These are phyloP conservation scores for Trichoderma koningii DNA, from an alignment of 2,329 filamentous ascomycete species.

Conservation along the genomic window DNA sequence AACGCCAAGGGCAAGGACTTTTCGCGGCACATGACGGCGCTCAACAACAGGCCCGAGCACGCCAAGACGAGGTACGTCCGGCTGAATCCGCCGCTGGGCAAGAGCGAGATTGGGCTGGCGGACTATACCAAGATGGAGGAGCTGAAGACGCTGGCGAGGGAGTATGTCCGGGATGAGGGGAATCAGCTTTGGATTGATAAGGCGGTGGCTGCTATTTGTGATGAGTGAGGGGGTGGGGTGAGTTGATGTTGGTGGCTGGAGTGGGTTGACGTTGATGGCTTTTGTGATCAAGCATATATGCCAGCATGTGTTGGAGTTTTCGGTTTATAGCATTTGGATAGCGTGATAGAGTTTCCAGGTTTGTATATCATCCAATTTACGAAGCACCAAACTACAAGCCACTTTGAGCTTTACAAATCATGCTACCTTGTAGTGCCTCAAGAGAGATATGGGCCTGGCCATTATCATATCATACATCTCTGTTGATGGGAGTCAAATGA, in stretches of 20 bases:
- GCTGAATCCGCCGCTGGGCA: conserved; percentile 5
- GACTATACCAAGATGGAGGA: conserved; percentile 22
- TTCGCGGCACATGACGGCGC: conserved; percentile 17
- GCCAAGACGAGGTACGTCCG: conserved; percentile 4
- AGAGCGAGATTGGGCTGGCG: conserved; percentile 8
- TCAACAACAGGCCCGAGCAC: conserved; percentile 9
- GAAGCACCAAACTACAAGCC: too few species aligned
- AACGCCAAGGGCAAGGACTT: conserved; percentile 24
- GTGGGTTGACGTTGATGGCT: too few species aligned
- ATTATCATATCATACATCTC: too few species aligned
- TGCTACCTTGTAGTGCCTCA: too few species aligned
- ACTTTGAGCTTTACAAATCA: too few species aligned
- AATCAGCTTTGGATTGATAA: conserved; percentile 18
- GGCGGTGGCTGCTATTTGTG: conserved; percentile 18
- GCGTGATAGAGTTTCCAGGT: too few species aligned
- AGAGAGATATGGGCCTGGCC: too few species aligned
- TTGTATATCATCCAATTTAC: too few species aligned
- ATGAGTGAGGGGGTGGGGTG: neutral
- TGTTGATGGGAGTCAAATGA: too few species aligned
- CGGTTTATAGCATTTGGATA: neutral
- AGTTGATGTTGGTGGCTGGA: neutral
- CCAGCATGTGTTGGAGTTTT: neutral
- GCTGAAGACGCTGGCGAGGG: conserved; percentile 10
- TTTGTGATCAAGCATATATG: neutral
- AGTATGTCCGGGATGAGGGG: neutral